Percentiles rank a stretch among this genome's conserved stretches.
These are phyloP conservation scores for Hibiscus trionum DNA, from an alignment of 345 rosid species.

Conservation along the genomic window DNA sequence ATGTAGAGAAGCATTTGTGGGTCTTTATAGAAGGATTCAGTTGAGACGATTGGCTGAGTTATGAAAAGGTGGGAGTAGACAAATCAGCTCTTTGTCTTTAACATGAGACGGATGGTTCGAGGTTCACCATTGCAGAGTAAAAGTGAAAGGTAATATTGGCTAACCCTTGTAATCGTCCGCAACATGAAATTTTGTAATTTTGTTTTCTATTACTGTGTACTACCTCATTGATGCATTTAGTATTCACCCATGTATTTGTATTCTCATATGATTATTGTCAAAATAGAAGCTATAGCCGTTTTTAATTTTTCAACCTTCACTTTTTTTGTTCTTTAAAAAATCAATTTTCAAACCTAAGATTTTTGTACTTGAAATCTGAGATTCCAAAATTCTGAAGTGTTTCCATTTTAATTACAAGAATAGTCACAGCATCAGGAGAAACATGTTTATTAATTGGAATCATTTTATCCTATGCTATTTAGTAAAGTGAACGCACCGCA, in stretches of 20 bases:
- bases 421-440: no score
- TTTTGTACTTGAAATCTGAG: background rate
- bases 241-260: background rate
- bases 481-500: no score
- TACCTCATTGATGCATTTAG: background rate
- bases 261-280: background rate
- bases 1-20: background rate
- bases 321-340: background rate
- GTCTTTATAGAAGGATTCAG: background rate
- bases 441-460: no score
- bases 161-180: background rate
- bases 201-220: background rate
- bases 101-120: background rate
- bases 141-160: background rate
- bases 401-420: no score
- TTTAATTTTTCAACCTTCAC: background rate
- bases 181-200: background rate
- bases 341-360: background rate
- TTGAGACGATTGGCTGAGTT: background rate
- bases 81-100: background rate
- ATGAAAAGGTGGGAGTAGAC: background rate
- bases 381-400: no score
- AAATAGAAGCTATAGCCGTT: background rate
- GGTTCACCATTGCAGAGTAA: background rate
- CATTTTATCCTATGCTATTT: no score